phyloP scores from a whole-genome alignment of 371 early-diverging fungal species.

The Batkoa obscura region DNA sequence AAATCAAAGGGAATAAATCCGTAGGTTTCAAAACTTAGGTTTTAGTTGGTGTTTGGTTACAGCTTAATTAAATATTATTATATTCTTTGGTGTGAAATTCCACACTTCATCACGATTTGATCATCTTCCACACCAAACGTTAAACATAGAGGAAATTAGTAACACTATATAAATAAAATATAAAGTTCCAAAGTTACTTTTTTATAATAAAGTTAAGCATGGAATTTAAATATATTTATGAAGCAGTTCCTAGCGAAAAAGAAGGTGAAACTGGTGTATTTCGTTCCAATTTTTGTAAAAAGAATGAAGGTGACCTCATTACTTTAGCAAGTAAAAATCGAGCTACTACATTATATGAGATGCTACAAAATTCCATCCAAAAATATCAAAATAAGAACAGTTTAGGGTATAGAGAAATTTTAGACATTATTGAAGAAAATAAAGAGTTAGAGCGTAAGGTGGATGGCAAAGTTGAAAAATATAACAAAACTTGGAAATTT shows the following conservation, averaged over 20 bases:
- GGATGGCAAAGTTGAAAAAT: constrained; percentile 32
- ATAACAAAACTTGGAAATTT: constrained; percentile 61
- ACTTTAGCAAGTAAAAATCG: neutral
- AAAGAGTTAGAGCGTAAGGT: constrained; percentile 47
- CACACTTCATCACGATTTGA: too few relatives aligned
- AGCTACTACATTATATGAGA: neutral
- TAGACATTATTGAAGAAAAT: constrained; percentile 43
- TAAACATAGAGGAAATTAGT: too few relatives aligned
- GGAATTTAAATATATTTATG: neutral
- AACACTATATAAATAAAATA: too few relatives aligned
- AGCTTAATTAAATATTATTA: too few relatives aligned
- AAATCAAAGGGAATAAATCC: too few relatives aligned
- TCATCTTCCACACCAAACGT: too few relatives aligned
- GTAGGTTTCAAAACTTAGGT: too few relatives aligned
- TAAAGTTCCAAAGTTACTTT: too few relatives aligned
- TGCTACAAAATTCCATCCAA: neutral
- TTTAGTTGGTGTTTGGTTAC: too few relatives aligned
- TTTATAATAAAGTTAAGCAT: too few relatives aligned
- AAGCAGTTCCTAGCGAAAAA: neutral
- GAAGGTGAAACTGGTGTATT: constrained; percentile 1
- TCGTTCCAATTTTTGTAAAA: neutral
- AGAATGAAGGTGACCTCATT: neutral
- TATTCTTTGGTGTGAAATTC: too few relatives aligned
- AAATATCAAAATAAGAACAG: constrained; percentile 5
- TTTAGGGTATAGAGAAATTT: constrained; percentile 46